Percentiles rank a stretch among this genome's conserved stretches.
Conservation (phyloP, 192 early-diverging fungal species). For the Coemansia brasiliensis region DNA sequence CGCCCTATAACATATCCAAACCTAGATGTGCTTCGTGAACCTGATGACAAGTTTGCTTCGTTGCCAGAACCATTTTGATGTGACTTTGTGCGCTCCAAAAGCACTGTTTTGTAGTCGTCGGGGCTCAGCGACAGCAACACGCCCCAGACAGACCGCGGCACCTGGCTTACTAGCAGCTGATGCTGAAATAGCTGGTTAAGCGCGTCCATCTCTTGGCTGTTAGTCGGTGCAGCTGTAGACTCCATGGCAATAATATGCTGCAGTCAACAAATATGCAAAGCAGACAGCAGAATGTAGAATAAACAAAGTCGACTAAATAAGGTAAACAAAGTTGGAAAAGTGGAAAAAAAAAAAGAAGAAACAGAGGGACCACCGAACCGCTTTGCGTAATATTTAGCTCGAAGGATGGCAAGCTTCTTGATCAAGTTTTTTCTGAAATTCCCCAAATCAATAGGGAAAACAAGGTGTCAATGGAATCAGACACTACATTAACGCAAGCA, state of each 20-base stretch:
- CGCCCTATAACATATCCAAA: conserved; percentile 56
- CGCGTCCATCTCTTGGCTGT: conserved; percentile 45
- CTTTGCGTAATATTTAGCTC: too few relatives aligned
- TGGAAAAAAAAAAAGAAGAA: not conserved
- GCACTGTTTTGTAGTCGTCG: conserved; percentile 48
- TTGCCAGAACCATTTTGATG: not conserved
- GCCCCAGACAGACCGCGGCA: conserved; percentile 53
- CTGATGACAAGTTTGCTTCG: conserved; percentile 4
- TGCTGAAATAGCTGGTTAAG: conserved; percentile 50
- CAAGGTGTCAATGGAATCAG: not conserved
- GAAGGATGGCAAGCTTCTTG: too few relatives aligned
- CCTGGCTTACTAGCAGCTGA: conserved; percentile 52
- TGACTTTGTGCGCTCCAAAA: conserved; percentile 41
- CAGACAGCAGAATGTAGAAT: not conserved
- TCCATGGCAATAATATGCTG: conserved; percentile 4
- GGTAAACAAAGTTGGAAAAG: too few relatives aligned
- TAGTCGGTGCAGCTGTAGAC: not conserved
- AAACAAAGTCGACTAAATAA: conserved; percentile 4
- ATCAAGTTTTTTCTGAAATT: too few relatives aligned
- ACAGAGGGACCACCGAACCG: too few relatives aligned
- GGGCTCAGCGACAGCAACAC: conserved; percentile 54
- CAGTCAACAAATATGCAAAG: conserved; percentile 3
- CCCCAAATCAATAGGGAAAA: too few relatives aligned
- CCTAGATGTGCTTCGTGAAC: conserved; percentile 13
- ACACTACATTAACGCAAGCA: not conserved